Percentiles rank a stretch among this genome's conserved stretches.
phyloP scores from a whole-genome alignment of 1,284 basidiomycete species.

The Termitomyces sp. region DNA sequence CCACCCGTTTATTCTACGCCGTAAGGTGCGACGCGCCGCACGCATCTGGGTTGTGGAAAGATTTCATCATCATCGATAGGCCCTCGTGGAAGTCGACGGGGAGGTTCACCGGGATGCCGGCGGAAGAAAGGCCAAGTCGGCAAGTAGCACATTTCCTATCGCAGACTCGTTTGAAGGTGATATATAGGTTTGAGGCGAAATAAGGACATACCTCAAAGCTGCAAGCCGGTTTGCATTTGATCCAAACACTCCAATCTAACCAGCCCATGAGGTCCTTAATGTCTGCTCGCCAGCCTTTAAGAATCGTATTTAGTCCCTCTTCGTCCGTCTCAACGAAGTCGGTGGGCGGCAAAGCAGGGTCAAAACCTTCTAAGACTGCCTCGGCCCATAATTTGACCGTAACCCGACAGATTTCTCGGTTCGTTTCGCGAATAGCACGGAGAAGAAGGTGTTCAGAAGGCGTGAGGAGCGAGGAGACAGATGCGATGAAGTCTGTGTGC shows the following conservation, averaged over 20 bases:
- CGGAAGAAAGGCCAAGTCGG: conserved; percentile 42
- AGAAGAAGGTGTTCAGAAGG: conserved; percentile 5
- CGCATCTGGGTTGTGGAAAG: conserved; percentile 19
- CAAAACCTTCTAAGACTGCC: conserved; percentile 32
- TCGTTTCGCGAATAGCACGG: conserved; percentile 25
- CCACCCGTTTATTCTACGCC: background rate
- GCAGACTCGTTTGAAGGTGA: background rate
- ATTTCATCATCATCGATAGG: conserved; percentile 4
- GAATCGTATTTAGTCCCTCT: conserved; percentile 8
- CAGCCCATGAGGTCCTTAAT: conserved; percentile 34
- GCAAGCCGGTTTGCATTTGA: conserved; percentile 39
- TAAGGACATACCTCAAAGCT: conserved; percentile 30
- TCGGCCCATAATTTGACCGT: conserved; percentile 40
- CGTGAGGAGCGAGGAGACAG: background rate
- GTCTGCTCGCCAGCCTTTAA: conserved; percentile 26
- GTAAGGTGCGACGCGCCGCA: conserved; percentile 13
- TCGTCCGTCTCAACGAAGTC: background rate
- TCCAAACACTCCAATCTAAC: conserved; percentile 45
- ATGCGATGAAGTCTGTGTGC: conserved; percentile 7
- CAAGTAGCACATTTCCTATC: conserved; percentile 42
- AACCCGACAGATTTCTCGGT: conserved; percentile 43
- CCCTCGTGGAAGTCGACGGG: background rate
- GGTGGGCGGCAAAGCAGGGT: conserved; percentile 9
- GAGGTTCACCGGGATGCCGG: background rate
- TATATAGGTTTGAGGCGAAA: background rate